Base-by-base conservation (phyloP, 495 filamentous ascomycete species). In the Xanthoparmelia taractica region DNA sequence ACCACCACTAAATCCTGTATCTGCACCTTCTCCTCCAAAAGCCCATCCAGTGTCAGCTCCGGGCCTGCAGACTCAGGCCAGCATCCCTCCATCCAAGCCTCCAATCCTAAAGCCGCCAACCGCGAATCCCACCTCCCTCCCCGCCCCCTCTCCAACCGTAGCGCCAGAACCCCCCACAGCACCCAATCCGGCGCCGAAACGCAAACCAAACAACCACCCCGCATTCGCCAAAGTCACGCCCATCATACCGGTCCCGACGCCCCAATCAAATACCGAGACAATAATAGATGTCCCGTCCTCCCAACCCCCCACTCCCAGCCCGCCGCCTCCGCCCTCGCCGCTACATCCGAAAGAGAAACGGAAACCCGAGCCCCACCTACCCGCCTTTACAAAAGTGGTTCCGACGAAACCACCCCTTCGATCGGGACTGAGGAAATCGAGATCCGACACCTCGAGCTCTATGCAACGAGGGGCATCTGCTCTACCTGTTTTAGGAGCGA, bases 401-500 rank as follows among this genome's bases (percentile, higher is more conserved):
- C 65, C 65, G n/a, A 45, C 40, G 18, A 56, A 64, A 17, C 57
- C 63, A 20, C 59, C 60, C 10, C 45, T 57, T 27, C 59, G 63
- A 38, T 58, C 63, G 3, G 47, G 38, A 4, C 41, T 63, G 27
- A 63, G 45, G 57, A 57, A 65, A 55, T 0, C 63, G 0, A 15
- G 4, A 27, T 63, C 66, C 34, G 66, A 65, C 25, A 36, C 48
- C 12, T 56, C 61, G 11, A 57, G n/a, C n/a, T n/a, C n/a, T 8
- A 37, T 60, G 45, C 45, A 23, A 27, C 50, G 59, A n/a, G n/a
- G n/a, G 25, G 20, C 59, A 20, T 38, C 60, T 4, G 23, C 54
- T 15, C 31, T 54, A 29, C 5, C 43, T 0, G 38, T 25, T 33
- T 37, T 18, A 12, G 23, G 13, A 8, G 37, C 27, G 20, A 23